A percentile compares a stretch with the other conserved stretches of the same genome.
phyloP scores from a whole-genome alignment of 139 green algal genomes.

The Haematococcus lacustris region DNA sequence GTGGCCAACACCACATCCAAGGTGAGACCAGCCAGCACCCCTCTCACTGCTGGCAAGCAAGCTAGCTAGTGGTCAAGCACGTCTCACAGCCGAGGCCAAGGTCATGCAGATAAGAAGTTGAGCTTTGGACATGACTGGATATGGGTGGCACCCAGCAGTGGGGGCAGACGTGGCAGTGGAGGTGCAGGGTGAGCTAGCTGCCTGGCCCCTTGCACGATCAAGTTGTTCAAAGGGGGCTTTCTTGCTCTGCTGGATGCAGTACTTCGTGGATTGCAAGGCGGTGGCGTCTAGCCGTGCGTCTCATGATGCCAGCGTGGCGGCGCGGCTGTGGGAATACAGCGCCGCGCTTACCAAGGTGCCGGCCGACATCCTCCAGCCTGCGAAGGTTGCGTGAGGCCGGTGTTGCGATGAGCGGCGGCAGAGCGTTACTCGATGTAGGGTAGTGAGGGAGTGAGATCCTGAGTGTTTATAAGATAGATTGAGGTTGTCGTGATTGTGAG shows the following conservation, averaged over 20 bases:
- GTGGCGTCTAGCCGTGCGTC: conserved; percentile 9
- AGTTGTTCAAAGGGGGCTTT: not conserved
- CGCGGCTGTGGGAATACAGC: conserved; percentile 53
- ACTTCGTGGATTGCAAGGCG: conserved; percentile 48
- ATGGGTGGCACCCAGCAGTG: not conserved
- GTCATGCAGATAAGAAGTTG: no score
- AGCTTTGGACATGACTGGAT: no score
- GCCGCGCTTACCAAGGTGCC: conserved; percentile 48
- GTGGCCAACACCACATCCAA: conserved; percentile 60
- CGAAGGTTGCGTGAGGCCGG: no score
- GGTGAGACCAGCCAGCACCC: conserved; percentile 59
- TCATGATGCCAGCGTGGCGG: conserved; percentile 26
- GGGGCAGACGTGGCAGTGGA: not conserved
- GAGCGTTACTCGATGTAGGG: no score
- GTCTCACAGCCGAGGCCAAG: no score
- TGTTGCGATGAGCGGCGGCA: no score
- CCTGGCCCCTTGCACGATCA: not conserved
- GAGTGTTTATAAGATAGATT: no score
- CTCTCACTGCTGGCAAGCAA: no score
- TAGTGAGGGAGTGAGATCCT: no score
- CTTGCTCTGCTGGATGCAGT: conserved; percentile 27
- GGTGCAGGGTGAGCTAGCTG: not conserved
- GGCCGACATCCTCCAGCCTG: no score
- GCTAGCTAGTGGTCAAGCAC: no score
- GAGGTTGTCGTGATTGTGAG: no score